phyloP scores from a whole-genome alignment of 306 rosid species.

The Rubus parviflorus region DNA sequence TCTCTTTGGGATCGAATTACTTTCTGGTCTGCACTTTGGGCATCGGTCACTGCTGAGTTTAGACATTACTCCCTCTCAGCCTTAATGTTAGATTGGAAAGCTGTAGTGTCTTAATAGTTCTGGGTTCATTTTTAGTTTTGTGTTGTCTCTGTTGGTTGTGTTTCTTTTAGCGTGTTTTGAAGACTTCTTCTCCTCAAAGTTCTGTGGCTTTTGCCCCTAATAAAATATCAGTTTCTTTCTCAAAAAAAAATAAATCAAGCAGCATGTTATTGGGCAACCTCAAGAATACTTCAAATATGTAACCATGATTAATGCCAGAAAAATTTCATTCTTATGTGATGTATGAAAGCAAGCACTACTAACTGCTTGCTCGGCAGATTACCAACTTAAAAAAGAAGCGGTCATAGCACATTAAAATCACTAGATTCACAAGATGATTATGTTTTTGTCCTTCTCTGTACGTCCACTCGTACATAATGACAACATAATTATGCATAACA shows the following conservation, averaged over 20 bases:
- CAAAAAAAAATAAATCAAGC: background rate
- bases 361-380: background rate
- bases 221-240: too few relatives aligned
- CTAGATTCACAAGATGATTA: background rate
- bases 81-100: too few relatives aligned
- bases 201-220: too few relatives aligned
- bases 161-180: too few relatives aligned
- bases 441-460: background rate
- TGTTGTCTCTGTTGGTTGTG: too few relatives aligned
- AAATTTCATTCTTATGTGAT: background rate
- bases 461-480: background rate
- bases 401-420: background rate
- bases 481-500: constrained; percentile 6
- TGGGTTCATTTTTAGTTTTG: too few relatives aligned
- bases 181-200: too few relatives aligned
- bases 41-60: too few relatives aligned
- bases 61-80: too few relatives aligned
- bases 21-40: too few relatives aligned
- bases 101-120: too few relatives aligned
- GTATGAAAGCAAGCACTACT: constrained; percentile 1
- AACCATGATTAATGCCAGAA: background rate
- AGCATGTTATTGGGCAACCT: background rate
- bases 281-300: background rate
- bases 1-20: too few relatives aligned
- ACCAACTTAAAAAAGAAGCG: background rate